A percentile compares a stretch with the other conserved stretches of the same genome.
phyloP scores from a whole-genome alignment of 164 flowering plant genomes.

The Kingdonia uniflora region DNA sequence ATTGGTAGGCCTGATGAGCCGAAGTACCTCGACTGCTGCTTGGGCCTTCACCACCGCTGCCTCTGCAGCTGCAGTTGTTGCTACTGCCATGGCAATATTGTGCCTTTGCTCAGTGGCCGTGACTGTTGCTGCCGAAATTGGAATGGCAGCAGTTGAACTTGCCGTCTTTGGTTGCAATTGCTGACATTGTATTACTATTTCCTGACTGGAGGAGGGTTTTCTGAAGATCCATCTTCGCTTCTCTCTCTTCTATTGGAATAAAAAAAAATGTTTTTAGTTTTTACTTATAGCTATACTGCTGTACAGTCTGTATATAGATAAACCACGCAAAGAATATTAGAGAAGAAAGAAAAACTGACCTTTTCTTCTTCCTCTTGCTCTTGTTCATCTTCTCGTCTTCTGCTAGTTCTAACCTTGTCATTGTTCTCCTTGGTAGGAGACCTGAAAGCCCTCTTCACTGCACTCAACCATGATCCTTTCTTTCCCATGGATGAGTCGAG shows the following conservation, averaged over 20 bases:
- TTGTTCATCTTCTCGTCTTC: conserved; percentile 16
- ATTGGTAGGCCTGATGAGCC: conserved; percentile 6
- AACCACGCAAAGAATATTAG: neutral
- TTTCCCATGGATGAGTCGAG: conserved; percentile 58
- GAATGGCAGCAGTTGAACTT: conserved; percentile 15
- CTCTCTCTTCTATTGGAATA: too few relatives aligned
- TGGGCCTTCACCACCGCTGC: too few relatives aligned
- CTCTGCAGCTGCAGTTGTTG: too few relatives aligned
- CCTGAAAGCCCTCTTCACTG: conserved; percentile 47
- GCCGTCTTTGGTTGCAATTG: conserved; percentile 29
- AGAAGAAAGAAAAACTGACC: conserved; percentile 4
- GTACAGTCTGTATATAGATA: too few relatives aligned
- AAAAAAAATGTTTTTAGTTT: too few relatives aligned
- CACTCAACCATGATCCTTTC: conserved; percentile 45
- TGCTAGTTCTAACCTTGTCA: conserved; percentile 26
- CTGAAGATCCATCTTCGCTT: too few relatives aligned
- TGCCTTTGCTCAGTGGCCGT: conserved; percentile 17
- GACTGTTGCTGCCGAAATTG: conserved; percentile 26
- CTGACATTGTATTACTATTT: conserved; percentile 30
- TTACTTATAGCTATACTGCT: too few relatives aligned
- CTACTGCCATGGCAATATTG: conserved; percentile 25
- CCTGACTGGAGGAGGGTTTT: conserved; percentile 14
- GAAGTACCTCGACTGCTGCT: conserved; percentile 50
- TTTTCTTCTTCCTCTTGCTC: conserved; percentile 28
- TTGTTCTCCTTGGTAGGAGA: conserved; percentile 35